These are phyloP conservation scores for Nakazawaea ishiwadae DNA, from an alignment of 805 yeast species.

Conservation along the genomic window DNA sequence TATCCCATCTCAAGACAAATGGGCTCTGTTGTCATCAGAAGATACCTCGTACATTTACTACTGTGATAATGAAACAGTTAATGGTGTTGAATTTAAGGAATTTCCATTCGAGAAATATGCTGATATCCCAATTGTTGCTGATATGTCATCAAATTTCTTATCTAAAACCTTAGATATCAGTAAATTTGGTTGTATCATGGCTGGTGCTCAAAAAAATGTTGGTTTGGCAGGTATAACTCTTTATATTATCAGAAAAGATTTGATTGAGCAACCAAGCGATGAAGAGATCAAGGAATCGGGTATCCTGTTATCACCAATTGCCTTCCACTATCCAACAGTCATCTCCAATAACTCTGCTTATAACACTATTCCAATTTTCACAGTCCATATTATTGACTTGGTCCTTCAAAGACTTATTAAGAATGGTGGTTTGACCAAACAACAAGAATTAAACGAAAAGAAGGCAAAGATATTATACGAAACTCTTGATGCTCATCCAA, in stretches of 20 bases:
- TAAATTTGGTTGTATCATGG: slow-evolving; percentile 85
- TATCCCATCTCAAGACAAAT: slow-evolving; percentile 62
- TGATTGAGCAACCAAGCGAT: slow-evolving; percentile 64
- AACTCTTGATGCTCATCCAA: slow-evolving; percentile 62
- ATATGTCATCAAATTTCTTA: slow-evolving; percentile 89
- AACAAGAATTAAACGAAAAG: slow-evolving; percentile 48
- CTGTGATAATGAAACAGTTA: slow-evolving; percentile 97
- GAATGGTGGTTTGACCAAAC: slow-evolving; percentile 69
- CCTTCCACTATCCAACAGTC: slow-evolving; percentile 81
- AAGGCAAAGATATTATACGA: slow-evolving; percentile 66
- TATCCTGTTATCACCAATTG: slow-evolving; percentile 84
- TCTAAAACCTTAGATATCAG: slow-evolving; percentile 77
- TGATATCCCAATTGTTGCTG: slow-evolving; percentile 82
- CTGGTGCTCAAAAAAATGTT: slow-evolving; percentile 98
- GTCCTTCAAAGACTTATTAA: slow-evolving; percentile 60
- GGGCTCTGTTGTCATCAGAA: slow-evolving; percentile 52
- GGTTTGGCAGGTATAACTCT: slow-evolving; percentile 95
- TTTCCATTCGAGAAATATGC: slow-evolving; percentile 51
- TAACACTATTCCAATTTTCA: slow-evolving; percentile 93
- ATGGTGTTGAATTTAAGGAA: slow-evolving; percentile 77
- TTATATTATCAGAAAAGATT: slow-evolving; percentile 80
- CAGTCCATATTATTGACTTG: slow-evolving; percentile 78
- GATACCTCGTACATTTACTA: slow-evolving; percentile 81
- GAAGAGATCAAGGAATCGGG: slow-evolving; percentile 53
- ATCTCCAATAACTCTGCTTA: slow-evolving; percentile 89